These are phyloP conservation scores for Schizonepeta tenuifolia DNA, from an alignment of 257 asterid genomes.

Conservation along the genomic window DNA sequence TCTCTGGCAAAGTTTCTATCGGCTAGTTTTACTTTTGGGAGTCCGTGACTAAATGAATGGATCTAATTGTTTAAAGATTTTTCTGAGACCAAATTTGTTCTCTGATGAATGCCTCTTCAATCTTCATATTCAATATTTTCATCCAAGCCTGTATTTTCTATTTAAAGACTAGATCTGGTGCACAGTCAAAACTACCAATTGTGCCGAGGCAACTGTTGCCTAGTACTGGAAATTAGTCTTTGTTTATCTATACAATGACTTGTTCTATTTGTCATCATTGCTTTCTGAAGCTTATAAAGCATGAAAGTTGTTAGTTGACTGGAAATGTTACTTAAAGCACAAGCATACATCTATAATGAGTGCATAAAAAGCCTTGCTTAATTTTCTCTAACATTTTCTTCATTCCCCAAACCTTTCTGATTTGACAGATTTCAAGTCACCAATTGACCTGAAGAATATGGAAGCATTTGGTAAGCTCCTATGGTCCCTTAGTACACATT, in stretches of 20 bases:
- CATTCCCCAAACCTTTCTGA: conserved; percentile 19
- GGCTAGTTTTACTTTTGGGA: conserved; percentile 10
- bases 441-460: conserved; percentile 80
- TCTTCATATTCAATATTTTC: conserved; percentile 25
- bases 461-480: conserved; percentile 89
- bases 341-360: conserved; percentile 15
- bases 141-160: conserved; percentile 24
- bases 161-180: conserved; percentile 18
- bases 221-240: conserved; percentile 19
- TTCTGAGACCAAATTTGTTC: conserved; percentile 20
- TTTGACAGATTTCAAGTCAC: conserved; percentile 86
- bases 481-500: conserved; percentile 27
- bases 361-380: conserved; percentile 9
- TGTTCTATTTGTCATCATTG: conserved; percentile 11
- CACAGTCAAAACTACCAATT: not conserved
- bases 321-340: conserved; percentile 18
- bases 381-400: not conserved
- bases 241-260: conserved; percentile 20
- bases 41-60: not conserved
- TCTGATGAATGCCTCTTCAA: conserved; percentile 23
- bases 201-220: not conserved
- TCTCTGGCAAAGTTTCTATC: conserved; percentile 18
- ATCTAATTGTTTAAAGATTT: conserved; percentile 12
- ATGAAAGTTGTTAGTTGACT: conserved; percentile 16
- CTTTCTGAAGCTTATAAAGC: conserved; percentile 22